Conservation (phyloP, 2,329 filamentous ascomycete species). For the Blastomyces gilchristii region DNA sequence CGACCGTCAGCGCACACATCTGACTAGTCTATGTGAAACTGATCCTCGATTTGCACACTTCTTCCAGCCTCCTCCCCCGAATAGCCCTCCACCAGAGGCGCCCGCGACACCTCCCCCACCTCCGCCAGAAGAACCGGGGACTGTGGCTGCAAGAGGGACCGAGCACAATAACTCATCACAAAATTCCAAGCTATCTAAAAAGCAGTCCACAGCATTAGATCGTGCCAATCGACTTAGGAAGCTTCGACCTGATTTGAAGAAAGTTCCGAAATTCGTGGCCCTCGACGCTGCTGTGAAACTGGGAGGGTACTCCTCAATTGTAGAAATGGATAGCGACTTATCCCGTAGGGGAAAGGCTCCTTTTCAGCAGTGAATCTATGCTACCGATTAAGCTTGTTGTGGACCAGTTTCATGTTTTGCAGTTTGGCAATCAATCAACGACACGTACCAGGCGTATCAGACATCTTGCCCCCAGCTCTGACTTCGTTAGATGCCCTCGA, state of each 20-base stretch:
- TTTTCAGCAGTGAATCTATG: neutral
- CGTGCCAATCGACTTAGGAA: conserved; percentile 24
- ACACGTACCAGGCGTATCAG: too few species aligned
- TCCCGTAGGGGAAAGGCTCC: conserved; percentile 9
- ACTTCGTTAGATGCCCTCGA: neutral
- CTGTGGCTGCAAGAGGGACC: conserved; percentile 9
- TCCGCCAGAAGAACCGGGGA: conserved; percentile 16
- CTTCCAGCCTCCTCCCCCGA: conserved; percentile 20
- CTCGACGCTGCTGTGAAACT: conserved; percentile 24
- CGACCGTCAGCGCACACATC: conserved; percentile 54
- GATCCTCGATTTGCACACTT: conserved; percentile 28
- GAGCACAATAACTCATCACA: conserved; percentile 15
- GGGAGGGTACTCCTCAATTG: conserved; percentile 24
- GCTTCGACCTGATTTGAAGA: conserved; percentile 24
- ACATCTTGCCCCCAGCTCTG: neutral
- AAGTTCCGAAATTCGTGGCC: conserved; percentile 21
- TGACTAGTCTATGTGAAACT: conserved; percentile 45
- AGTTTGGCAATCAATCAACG: neutral
- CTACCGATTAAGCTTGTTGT: neutral
- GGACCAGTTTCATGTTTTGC: neutral
- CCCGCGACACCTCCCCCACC: conserved; percentile 16
- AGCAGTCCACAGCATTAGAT: conserved; percentile 21
- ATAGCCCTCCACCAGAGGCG: conserved; percentile 13
- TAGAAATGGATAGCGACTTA: conserved; percentile 28
- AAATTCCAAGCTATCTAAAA: conserved; percentile 20